Evolutionary conservation across 345 rosid species (phyloP).

Genomic region (Citrus sinensis): DVS_A1.0 CM039161.1:23782001-23782500

Average conservation of each 20-base stretch:
- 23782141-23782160: neutral
- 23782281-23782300: slow-evolving; percentile 23
- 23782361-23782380: neutral
- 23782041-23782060: neutral
- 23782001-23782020: neutral
- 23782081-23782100: neutral
- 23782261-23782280: slow-evolving; percentile 32
- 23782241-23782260: slow-evolving; percentile 26
- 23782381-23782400: neutral
- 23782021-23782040: too few relatives aligned
- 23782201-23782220: neutral
- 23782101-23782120: neutral
- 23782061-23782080: neutral
- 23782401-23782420: neutral
- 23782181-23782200: neutral
- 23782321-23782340: slow-evolving; percentile 59
- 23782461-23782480: slow-evolving; percentile 57
- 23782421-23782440: slow-evolving; percentile 47
- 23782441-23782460: slow-evolving; percentile 75
- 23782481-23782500: slow-evolving; percentile 64
- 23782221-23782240: slow-evolving; percentile 3
- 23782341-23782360: slow-evolving; percentile 59
- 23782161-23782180: neutral
- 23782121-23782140: neutral
- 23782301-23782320: slow-evolving; percentile 34